Base-by-base conservation (phyloP, 495 filamentous ascomycete species). In the Rhypophila decipiens region DNA sequence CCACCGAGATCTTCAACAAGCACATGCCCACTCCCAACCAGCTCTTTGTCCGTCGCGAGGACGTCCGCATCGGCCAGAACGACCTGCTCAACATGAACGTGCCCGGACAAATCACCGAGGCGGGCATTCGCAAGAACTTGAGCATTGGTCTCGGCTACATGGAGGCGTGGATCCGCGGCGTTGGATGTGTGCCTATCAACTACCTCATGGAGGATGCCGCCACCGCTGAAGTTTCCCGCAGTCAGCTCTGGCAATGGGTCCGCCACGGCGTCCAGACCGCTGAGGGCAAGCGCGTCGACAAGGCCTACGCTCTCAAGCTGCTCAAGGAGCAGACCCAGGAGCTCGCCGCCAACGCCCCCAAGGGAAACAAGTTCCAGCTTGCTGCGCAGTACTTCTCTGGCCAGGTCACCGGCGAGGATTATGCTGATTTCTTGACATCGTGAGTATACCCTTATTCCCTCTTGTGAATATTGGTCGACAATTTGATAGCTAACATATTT, bases 21-120 rank as follows among this genome's bases (percentile, higher is more conserved):
- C 68, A 97, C 74, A 99, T 99, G 93, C 94, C 93, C 22, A 96
- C 94, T 13, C 90, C 94, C 18, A 99, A 99, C 76, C 93, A 99
- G 74, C 78, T 97, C 42, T 90, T 90, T 67, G 69, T 84, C 44
- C 86, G 93, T 36, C 85, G 88, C 52, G 90, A 96, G 71, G 93
- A 96, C 39, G 90, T 96, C 40, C 69, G 79, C 59, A 80, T 99
- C 57, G 83, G 83, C 39, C 84, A 79, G 53, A 93, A 91, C 61
- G 93, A 99, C 61, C 77, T 99, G 20, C 77, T 99, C 24, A 99
- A 99, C 76, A 97, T 96, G 85, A 96, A 97, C 60, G 86, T 97
- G 17, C 88, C 94, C 19, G 93, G 93, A 31, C 79, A 83, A 63
- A 79, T 99, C 60, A 96, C 94, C 55, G 94, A 97, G 69, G 88